Evolutionary conservation across 805 yeast species (phyloP), one percentile per base, ranked within the genome.

Genomic region (Saccharomycopsis vini): DNA sequence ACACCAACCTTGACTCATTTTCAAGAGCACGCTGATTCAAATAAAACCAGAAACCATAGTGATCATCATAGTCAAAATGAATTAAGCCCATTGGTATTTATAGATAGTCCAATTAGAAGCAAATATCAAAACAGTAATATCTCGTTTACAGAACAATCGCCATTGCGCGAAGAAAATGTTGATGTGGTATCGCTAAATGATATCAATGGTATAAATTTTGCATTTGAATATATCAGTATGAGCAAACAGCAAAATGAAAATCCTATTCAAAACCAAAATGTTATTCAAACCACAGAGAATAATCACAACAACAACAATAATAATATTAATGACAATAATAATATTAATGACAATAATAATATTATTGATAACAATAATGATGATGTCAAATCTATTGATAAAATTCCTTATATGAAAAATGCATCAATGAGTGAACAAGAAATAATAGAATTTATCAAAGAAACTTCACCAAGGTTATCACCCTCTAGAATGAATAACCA

Each of bases 381-480:
- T 30, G 37, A 44, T 15, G 21, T 29, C 3, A 39, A 20, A 24
- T 40, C 44, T 24, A 15, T 44, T 22, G 37, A 44, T 22, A 31
- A 40, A 4, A 26, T 44, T 4, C 48, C 48, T 4, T 44, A 23
- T 24, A 44, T 44, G 38, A 44, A 44, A 36, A 30, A 44, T 5
- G 44, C 33, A 12, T 44, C 48, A 18, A 44, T 44, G 48, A 44
- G 38, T 22, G 48, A 40, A n/a, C 9, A 20, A 7, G 48, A 44
- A 18, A 26, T 44, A 4, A 37, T 32, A 13, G 45, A 45, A 13
- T 28, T 42, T 19, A 26, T 40, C 13, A 23, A 35, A n/a, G 38
- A 38, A 7, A 6, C 29, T 18, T 10, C 36, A 5, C 22, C 44
- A 19, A 30, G n/a, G 16, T 5, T 10, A 39, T 9, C 26, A 19